phyloP scores from a whole-genome alignment of 352 stramenopile species.

The Globisporangium uncinulatum region DNA sequence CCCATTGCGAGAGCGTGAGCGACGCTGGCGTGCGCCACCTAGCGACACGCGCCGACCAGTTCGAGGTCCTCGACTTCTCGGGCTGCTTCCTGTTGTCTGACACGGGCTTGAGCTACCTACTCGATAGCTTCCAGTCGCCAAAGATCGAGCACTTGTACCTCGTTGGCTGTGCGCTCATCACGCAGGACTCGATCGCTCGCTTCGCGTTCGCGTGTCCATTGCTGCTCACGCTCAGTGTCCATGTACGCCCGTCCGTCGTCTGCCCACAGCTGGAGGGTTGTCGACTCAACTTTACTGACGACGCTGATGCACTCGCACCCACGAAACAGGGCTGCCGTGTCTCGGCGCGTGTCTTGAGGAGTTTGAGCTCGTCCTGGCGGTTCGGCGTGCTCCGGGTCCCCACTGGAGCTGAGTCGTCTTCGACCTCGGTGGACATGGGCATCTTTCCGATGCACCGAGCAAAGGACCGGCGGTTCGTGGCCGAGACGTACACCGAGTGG shows the following conservation, averaged over 20 bases:
- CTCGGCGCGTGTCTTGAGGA: conserved; percentile 50
- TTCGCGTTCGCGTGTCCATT: conserved; percentile 61
- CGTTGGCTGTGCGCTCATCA: conserved; percentile 47
- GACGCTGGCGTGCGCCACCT: conserved; percentile 54
- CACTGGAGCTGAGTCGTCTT: conserved; percentile 13
- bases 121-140: conserved; percentile 51
- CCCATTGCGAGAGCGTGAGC: conserved; percentile 57
- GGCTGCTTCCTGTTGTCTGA: conserved; percentile 52
- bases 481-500: conserved; percentile 49
- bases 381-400: conserved; percentile 46
- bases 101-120: conserved; percentile 35
- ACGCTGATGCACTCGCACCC: too few species aligned
- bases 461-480: conserved; percentile 58
- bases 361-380: conserved; percentile 59
- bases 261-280: background rate
- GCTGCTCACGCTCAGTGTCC: conserved; percentile 62
- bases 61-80: conserved; percentile 58
- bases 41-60: conserved; percentile 41
- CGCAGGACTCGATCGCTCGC: conserved; percentile 52
- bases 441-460: conserved; percentile 66
- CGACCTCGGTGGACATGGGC: conserved; percentile 28
- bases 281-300: too few species aligned
- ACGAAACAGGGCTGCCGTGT: conserved; percentile 57
- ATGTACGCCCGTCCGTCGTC: conserved; percentile 8
- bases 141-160: conserved; percentile 53